These are phyloP conservation scores for Aspergillus novofumigatus DNA, from an alignment of 2,329 filamentous ascomycete species.

Conservation along the genomic window DNA sequence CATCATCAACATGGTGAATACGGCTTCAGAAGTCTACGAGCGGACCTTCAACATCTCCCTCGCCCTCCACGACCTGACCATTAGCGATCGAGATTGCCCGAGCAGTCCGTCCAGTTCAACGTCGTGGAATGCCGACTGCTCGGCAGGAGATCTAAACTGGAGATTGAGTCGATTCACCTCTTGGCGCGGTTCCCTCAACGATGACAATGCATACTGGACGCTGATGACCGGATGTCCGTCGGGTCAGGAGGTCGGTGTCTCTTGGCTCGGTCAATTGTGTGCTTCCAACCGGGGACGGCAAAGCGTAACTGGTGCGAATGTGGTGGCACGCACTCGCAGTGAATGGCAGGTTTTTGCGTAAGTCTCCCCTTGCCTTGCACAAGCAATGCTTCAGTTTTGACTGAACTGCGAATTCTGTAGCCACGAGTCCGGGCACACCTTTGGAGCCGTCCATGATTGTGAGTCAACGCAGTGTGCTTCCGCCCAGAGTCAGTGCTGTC, in stretches of 20 bases:
- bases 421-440: constrained; percentile 89
- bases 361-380: constrained; percentile 1
- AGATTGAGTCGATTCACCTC: constrained; percentile 66
- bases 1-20: constrained; percentile 62
- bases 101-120: constrained; percentile 54
- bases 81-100: constrained; percentile 69
- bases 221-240: constrained; percentile 76
- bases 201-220: constrained; percentile 90
- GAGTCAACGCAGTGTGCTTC: constrained; percentile 52
- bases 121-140: constrained; percentile 19
- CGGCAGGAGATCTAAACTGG: constrained; percentile 14
- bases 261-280: constrained; percentile 77
- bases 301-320: constrained; percentile 56
- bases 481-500: constrained; percentile 65
- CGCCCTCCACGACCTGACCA: constrained; percentile 75
- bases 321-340: constrained; percentile 74
- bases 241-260: constrained; percentile 76
- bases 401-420: constrained; percentile 1
- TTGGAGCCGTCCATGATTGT: constrained; percentile 65
- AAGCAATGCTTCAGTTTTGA: neutral
- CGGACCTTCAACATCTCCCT: constrained; percentile 87
- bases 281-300: neutral
- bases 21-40: constrained; percentile 81
- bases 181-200: constrained; percentile 68
- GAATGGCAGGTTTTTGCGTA: constrained; percentile 90